Evolutionary conservation across 192 early-diverging fungal genomes (phyloP).

Genomic region (Umbelopsis isabellina): DNA sequence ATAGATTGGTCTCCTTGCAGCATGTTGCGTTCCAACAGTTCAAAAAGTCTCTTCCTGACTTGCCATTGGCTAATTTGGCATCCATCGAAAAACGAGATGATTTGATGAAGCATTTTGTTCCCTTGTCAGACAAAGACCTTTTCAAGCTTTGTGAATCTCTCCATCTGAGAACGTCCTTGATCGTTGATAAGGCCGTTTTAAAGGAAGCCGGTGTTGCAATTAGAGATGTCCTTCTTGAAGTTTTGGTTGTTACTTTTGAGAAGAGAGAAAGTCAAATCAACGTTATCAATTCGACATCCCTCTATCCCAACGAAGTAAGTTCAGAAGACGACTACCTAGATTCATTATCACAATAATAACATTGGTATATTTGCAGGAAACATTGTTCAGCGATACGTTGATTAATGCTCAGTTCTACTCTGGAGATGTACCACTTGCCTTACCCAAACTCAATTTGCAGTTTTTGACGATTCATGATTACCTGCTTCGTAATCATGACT

Average conservation of each 20-base stretch:
- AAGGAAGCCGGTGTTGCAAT: constrained; percentile 28
- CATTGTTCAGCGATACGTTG: constrained; percentile 72
- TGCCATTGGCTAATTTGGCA: constrained; percentile 75
- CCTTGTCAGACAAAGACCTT: constrained; percentile 51
- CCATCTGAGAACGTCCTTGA: constrained; percentile 60
- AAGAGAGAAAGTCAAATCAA: constrained; percentile 72
- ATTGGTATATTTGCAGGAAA: constrained; percentile 34
- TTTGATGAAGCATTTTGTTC: constrained; percentile 58
- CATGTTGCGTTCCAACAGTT: constrained; percentile 75
- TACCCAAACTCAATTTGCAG: constrained; percentile 94
- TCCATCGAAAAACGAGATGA: constrained; percentile 59
- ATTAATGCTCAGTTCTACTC: constrained; percentile 70
- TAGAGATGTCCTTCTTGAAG: constrained; percentile 61
- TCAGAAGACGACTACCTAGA: neutral
- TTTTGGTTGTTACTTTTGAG: constrained; percentile 58
- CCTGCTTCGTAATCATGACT: constrained; percentile 79
- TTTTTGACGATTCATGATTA: constrained; percentile 94
- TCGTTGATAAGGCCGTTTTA: constrained; percentile 27
- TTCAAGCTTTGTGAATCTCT: constrained; percentile 58
- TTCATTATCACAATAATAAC: too few relatives aligned
- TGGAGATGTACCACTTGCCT: constrained; percentile 57
- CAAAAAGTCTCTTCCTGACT: constrained; percentile 65
- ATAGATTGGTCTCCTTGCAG: constrained; percentile 70
- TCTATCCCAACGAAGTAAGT: constrained; percentile 78
- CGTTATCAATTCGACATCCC: constrained; percentile 64